Percentiles rank a stretch among this genome's conserved stretches.
Conservation (phyloP, 768 basidiomycete genomes). For the Amanita rimosa region DNA sequence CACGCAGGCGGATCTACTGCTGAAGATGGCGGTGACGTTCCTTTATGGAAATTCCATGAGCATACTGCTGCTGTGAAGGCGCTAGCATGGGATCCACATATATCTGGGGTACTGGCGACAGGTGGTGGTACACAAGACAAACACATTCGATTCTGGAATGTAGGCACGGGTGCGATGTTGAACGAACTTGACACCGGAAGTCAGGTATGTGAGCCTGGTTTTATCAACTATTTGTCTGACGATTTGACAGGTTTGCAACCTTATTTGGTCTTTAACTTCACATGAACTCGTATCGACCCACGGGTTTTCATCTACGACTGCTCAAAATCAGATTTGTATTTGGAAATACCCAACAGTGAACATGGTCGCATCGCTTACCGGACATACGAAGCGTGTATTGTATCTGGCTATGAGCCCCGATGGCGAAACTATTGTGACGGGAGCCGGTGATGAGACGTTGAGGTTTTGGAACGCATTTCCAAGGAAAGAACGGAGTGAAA, state of each 20-base stretch:
- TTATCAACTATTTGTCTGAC: slow-evolving; percentile 8
- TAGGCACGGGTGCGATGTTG: slow-evolving; percentile 72
- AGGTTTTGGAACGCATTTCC: slow-evolving; percentile 98
- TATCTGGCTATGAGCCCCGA: slow-evolving; percentile 98
- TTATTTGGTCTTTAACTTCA: slow-evolving; percentile 91
- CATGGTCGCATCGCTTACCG: slow-evolving; percentile 91
- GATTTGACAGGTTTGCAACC: slow-evolving; percentile 75
- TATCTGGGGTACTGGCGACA: slow-evolving; percentile 81
- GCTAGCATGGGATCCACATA: slow-evolving; percentile 96
- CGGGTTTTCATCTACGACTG: slow-evolving; percentile 86
- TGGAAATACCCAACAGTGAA: slow-evolving; percentile 91
- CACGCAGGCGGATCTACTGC: slow-evolving; percentile 11
- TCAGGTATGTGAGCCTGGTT: slow-evolving; percentile 48
- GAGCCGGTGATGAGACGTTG: slow-evolving; percentile 94
- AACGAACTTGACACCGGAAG: slow-evolving; percentile 90
- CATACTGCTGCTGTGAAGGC: slow-evolving; percentile 97
- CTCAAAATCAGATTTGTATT: slow-evolving; percentile 93
- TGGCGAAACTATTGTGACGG: slow-evolving; percentile 96
- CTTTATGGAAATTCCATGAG: slow-evolving; percentile 92
- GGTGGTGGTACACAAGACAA: slow-evolving; percentile 99
- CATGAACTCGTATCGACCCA: slow-evolving; percentile 98
- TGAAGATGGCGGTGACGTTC: slow-evolving; percentile 37
- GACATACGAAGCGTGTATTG: slow-evolving; percentile 90
- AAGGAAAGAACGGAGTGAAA: slow-evolving; percentile 40
- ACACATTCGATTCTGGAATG: slow-evolving; percentile 97